Conservation (phyloP, 140 eudicot genomes). For the Stevia rebaudiana region DNA sequence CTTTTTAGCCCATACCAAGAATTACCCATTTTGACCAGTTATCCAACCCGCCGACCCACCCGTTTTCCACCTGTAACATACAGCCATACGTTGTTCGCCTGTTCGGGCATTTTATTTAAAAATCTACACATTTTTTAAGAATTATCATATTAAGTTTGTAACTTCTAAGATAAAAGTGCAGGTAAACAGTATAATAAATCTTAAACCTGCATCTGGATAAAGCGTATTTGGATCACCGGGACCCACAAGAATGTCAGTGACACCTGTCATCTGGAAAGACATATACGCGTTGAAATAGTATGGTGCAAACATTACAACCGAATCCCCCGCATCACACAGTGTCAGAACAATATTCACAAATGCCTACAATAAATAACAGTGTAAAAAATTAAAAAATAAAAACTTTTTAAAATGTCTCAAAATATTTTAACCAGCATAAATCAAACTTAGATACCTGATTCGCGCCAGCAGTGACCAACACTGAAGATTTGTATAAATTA, state of each 20-base stretch:
- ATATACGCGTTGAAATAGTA: conserved; percentile 98
- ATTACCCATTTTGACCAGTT: neutral
- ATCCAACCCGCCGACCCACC: neutral
- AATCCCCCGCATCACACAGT: conserved; percentile 94
- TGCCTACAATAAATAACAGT: conserved; percentile 46
- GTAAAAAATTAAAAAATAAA: neutral
- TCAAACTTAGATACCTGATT: conserved; percentile 63
- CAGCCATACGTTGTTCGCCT: no score
- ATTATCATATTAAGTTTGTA: neutral
- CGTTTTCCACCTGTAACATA: neutral
- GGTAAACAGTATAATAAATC: conserved; percentile 2
- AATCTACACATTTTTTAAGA: neutral
- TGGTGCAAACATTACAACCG: conserved; percentile 96
- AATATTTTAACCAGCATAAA: neutral
- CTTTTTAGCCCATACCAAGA: neutral
- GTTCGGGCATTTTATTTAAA: neutral
- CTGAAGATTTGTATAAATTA: conserved; percentile 68
- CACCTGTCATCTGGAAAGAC: conserved; percentile 99
- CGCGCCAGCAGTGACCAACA: conserved; percentile 99
- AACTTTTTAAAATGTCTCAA: neutral
- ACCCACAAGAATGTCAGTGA: conserved; percentile 84
- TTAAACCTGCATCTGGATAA: conserved; percentile 90
- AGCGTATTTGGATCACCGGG: conserved; percentile 88
- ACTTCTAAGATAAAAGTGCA: conserved; percentile 2
- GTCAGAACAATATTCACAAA: conserved; percentile 94